phyloP scores from a whole-genome alignment of 2,329 filamentous ascomycete species.

The Microcyclosporella mali region DNA sequence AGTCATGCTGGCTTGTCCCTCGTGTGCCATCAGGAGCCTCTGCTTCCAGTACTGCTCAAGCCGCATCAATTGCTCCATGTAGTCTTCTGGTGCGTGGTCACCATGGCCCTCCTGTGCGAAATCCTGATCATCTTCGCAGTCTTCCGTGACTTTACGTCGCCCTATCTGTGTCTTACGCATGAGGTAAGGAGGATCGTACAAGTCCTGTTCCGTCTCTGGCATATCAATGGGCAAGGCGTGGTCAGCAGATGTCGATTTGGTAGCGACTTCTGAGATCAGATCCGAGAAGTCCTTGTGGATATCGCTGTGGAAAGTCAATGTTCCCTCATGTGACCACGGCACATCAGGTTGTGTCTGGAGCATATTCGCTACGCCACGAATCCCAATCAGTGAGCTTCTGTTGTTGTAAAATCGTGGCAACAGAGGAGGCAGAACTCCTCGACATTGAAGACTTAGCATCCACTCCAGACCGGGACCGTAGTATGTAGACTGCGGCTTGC shows the following conservation, averaged over 20 bases:
- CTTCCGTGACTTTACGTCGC: neutral
- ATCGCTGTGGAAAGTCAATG: neutral
- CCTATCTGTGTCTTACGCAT: neutral
- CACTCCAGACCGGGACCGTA: constrained; percentile 30
- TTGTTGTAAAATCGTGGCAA: constrained; percentile 16
- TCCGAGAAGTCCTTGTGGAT: constrained; percentile 11
- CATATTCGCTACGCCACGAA: constrained; percentile 3
- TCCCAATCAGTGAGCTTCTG: neutral
- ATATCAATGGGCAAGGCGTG: constrained; percentile 3
- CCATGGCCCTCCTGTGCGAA: too few species aligned
- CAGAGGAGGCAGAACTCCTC: constrained; percentile 31
- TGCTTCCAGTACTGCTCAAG: too few species aligned
- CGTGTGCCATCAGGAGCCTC: too few species aligned
- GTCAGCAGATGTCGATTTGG: constrained; percentile 11
- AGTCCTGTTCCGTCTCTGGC: constrained; percentile 44
- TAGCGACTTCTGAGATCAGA: constrained; percentile 13
- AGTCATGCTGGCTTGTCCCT: too few species aligned
- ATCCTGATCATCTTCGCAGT: neutral
- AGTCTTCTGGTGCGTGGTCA: too few species aligned
- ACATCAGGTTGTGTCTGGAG: constrained; percentile 3
- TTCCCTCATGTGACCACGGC: neutral
- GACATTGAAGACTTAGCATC: constrained; percentile 33
- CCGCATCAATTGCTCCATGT: too few species aligned
- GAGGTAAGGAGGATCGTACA: constrained; percentile 39
- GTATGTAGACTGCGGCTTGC: constrained; percentile 19